Percentiles rank a stretch among this genome's conserved stretches.
Evolutionary conservation across 352 stramenopile species (phyloP).

Genomic region (Globisporangium nodosum): DNA sequence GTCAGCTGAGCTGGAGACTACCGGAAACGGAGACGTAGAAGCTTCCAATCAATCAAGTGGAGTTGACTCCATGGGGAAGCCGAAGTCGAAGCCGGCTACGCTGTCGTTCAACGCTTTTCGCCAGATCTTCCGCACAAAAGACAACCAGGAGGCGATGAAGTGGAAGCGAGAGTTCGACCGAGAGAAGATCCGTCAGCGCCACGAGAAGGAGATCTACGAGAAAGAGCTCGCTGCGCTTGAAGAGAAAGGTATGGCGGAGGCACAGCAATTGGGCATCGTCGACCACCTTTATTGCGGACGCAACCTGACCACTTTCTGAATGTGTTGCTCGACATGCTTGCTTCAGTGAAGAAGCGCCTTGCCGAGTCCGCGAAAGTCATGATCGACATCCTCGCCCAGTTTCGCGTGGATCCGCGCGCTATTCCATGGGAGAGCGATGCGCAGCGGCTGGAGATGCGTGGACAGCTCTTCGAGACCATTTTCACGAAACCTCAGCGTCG

Average conservation of each 20-base stretch:
- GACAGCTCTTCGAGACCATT: slow-evolving; percentile 52
- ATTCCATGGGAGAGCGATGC: slow-evolving; percentile 52
- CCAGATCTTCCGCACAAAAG: slow-evolving; percentile 55
- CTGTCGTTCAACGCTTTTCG: slow-evolving; percentile 64
- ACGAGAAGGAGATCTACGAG: slow-evolving; percentile 72
- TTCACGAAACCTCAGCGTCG: slow-evolving; percentile 49
- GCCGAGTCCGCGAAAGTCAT: slow-evolving; percentile 68
- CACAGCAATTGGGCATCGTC: not conserved
- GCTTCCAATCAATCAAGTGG: not conserved
- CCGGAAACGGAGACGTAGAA: not conserved
- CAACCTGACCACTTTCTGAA: not conserved
- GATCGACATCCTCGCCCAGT: slow-evolving; percentile 55
- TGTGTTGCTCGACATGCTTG: not conserved
- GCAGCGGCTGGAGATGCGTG: slow-evolving; percentile 41
- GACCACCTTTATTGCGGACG: not conserved
- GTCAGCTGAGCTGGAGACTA: not conserved
- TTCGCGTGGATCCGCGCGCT: slow-evolving; percentile 38
- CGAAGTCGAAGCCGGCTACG: slow-evolving; percentile 13
- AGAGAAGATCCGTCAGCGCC: slow-evolving; percentile 38
- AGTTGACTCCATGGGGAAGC: not conserved
- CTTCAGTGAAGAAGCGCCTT: slow-evolving; percentile 57
- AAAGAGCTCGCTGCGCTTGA: slow-evolving; percentile 59
- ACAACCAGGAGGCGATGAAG: slow-evolving; percentile 32
- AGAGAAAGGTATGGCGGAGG: slow-evolving; percentile 36
- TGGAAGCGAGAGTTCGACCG: slow-evolving; percentile 75